Evolutionary conservation across 1,139 yeast species (phyloP).

Genomic region (Nadsonia commutata): DNA sequence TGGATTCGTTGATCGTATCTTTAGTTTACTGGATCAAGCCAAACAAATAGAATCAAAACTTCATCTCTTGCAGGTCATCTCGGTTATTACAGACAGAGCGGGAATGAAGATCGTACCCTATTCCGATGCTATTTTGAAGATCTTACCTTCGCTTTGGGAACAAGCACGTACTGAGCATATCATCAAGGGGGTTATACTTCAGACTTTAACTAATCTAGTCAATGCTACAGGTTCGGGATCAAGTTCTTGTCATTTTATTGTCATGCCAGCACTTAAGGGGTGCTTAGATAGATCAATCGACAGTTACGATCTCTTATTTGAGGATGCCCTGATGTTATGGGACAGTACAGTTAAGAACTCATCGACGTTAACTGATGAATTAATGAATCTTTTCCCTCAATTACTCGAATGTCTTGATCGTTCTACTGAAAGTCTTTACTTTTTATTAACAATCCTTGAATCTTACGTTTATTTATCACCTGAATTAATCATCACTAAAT

Average conservation of each 20-base stretch:
- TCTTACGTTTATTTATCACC: constrained; percentile 55
- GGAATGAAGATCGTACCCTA: constrained; percentile 18
- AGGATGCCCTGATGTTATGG: constrained; percentile 88
- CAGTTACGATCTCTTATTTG: constrained; percentile 49
- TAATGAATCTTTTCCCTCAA: constrained; percentile 33
- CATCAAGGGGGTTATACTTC: constrained; percentile 50
- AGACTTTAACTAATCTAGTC: constrained; percentile 52
- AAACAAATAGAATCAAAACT: constrained; percentile 60
- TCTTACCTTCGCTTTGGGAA: constrained; percentile 70
- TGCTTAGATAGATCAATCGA: constrained; percentile 55
- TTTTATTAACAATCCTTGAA: constrained; percentile 51
- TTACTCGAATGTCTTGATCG: constrained; percentile 32
- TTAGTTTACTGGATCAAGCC: constrained; percentile 35
- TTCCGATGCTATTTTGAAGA: constrained; percentile 35
- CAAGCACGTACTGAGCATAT: constrained; percentile 45
- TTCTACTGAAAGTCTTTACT: constrained; percentile 66
- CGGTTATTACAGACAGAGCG: constrained; percentile 47
- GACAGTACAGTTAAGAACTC: constrained; percentile 46
- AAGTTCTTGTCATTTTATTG: constrained; percentile 41
- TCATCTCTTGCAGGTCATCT: constrained; percentile 50
- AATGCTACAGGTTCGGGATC: constrained; percentile 53
- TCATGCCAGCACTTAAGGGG: constrained; percentile 48
- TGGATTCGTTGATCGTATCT: constrained; percentile 32
- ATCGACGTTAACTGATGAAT: constrained; percentile 21
- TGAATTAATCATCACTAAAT: constrained; percentile 5